phyloP scores from a whole-genome alignment of 257 asterid species.

The Pogostemon cablin region DNA sequence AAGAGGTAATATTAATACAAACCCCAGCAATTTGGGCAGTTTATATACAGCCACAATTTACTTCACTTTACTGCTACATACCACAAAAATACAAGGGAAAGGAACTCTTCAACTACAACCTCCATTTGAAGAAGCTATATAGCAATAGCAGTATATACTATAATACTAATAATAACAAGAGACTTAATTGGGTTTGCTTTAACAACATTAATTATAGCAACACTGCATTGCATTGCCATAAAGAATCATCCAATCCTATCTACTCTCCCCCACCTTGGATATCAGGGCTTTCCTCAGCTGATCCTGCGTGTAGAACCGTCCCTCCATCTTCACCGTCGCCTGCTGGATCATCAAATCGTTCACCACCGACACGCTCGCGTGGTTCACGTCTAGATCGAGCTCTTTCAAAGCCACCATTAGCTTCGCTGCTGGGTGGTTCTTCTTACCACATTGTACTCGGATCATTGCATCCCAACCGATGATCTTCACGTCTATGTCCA shows the following conservation, averaged over 20 bases:
- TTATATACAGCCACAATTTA: too few species aligned
- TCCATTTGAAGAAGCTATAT: not conserved
- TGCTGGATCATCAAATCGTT: constrained; percentile 87
- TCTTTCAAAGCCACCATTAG: constrained; percentile 74
- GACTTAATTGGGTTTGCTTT: too few species aligned
- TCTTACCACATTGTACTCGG: constrained; percentile 66
- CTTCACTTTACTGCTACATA: not conserved
- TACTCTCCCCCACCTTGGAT: constrained; percentile 50
- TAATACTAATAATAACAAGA: too few species aligned
- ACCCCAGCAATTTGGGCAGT: too few species aligned
- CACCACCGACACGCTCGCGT: constrained; percentile 79
- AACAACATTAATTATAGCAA: too few species aligned
- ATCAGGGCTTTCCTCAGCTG: constrained; percentile 70
- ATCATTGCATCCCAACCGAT: constrained; percentile 77
- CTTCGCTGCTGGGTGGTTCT: constrained; percentile 84
- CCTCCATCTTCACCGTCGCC: constrained; percentile 80
- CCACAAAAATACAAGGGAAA: not conserved
- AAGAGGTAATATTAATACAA: too few species aligned
- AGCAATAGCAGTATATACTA: not conserved
- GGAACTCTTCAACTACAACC: not conserved
- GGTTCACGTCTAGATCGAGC: constrained; percentile 67
- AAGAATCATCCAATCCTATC: constrained; percentile 17
- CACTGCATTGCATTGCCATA: too few species aligned
- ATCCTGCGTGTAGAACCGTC: constrained; percentile 60
- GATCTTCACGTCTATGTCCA: constrained; percentile 77